These are phyloP conservation scores for Cladosporium sp. DNA, from an alignment of 2,329 filamentous ascomycete species.

Conservation along the genomic window DNA sequence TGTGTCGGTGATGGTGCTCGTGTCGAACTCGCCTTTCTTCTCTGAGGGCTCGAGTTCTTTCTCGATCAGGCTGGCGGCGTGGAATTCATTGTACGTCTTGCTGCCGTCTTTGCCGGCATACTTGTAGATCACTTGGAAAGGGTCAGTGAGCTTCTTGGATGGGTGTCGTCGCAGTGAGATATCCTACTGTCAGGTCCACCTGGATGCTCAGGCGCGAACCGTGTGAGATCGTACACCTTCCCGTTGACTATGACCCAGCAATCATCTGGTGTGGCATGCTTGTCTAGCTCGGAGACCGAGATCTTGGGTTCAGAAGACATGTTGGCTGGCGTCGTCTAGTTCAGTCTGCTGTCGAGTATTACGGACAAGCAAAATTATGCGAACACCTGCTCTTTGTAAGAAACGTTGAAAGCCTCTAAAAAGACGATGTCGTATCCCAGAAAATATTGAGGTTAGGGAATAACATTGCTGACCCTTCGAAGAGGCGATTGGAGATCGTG, in stretches of 20 bases:
- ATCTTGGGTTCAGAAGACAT: constrained; percentile 13
- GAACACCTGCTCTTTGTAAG: no score
- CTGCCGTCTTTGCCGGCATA: constrained; percentile 52
- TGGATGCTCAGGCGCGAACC: constrained; percentile 59
- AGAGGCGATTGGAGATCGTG: not conserved
- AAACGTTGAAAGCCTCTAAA: not conserved
- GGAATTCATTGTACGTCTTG: constrained; percentile 48
- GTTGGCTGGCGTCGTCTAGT: not conserved
- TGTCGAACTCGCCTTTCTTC: constrained; percentile 33
- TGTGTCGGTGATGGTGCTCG: constrained; percentile 24
- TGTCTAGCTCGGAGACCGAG: constrained; percentile 27
- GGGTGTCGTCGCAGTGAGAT: not conserved
- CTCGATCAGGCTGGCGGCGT: constrained; percentile 40
- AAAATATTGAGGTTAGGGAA: not conserved
- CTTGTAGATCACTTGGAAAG: constrained; percentile 38
- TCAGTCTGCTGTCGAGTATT: not conserved
- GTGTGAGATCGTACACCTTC: constrained; percentile 61
- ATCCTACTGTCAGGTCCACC: constrained; percentile 50
- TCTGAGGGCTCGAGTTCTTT: constrained; percentile 37
- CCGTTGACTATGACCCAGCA: constrained; percentile 64
- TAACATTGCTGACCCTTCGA: constrained; percentile 1
- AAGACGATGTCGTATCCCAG: not conserved
- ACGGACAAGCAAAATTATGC: not conserved
- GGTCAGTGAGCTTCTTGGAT: not conserved
- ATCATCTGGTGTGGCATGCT: constrained; percentile 29